Evolutionary conservation across 192 early-diverging fungal genomes (phyloP).

Genomic region (Paraglomus occultum): DNA sequence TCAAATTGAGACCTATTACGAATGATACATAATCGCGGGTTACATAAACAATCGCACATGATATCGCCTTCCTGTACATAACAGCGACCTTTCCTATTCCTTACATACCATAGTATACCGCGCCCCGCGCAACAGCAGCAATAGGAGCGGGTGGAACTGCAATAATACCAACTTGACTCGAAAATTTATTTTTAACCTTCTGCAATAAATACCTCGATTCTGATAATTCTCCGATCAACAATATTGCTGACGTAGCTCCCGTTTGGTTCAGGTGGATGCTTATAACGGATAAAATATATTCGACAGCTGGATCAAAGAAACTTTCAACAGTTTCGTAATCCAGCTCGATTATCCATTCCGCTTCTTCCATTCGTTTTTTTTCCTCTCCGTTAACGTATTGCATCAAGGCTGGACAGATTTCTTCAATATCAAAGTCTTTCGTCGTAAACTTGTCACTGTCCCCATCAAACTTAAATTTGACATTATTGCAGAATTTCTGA

Average conservation of each 20-base stretch:
- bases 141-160: constrained; percentile 44
- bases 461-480: constrained; percentile 24
- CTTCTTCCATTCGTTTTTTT: constrained; percentile 45
- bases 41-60: background rate
- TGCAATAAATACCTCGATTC: constrained; percentile 49
- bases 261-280: constrained; percentile 50
- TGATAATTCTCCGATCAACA: constrained; percentile 58
- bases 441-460: constrained; percentile 10
- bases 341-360: constrained; percentile 47
- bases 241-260: constrained; percentile 45
- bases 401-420: constrained; percentile 24
- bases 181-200: constrained; percentile 47
- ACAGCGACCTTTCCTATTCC: background rate
- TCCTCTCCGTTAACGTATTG: constrained; percentile 33
- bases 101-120: constrained; percentile 34
- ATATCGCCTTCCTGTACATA: background rate
- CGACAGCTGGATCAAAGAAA: constrained; percentile 58
- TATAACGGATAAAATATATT: constrained; percentile 48
- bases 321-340: constrained; percentile 48
- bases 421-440: constrained; percentile 25
- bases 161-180: constrained; percentile 30
- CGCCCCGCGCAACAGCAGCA: constrained; percentile 50
- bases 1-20: constrained; percentile 23
- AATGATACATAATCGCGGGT: no score
- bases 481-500: constrained; percentile 25